Evolutionary conservation across 2,329 filamentous ascomycete species (phyloP).

Genomic region (Rutstroemia sp.): DNA sequence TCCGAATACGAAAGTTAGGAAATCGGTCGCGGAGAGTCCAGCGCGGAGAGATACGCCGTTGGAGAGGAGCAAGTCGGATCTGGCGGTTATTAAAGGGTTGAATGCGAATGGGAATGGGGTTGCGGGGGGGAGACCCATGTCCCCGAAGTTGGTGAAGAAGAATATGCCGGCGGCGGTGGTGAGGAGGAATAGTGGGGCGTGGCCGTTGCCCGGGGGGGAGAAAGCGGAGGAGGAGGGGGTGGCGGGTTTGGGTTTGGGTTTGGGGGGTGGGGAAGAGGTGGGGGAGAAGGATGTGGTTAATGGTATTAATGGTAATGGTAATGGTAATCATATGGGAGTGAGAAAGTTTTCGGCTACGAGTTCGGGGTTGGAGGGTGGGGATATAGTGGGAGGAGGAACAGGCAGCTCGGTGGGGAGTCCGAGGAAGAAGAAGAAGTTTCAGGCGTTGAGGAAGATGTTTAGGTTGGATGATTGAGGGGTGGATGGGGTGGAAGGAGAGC

Average conservation of each 20-base stretch:
- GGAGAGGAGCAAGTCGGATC: conserved; percentile 49
- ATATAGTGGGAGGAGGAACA: conserved; percentile 5
- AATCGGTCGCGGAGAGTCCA: conserved; percentile 47
- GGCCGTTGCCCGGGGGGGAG: conserved; percentile 36
- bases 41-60: conserved; percentile 55
- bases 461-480: conserved; percentile 42
- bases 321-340: conserved; percentile 17
- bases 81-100: conserved; percentile 22
- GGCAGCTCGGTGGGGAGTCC: conserved; percentile 6
- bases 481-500: neutral
- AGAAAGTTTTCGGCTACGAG: conserved; percentile 25
- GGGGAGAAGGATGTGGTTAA: conserved; percentile 8
- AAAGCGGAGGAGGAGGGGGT: conserved; percentile 17
- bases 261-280: conserved; percentile 1
- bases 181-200: conserved; percentile 36
- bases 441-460: conserved; percentile 58
- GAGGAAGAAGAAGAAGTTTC: conserved; percentile 61
- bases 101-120: neutral
- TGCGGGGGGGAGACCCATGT: neutral
- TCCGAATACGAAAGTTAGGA: conserved; percentile 43
- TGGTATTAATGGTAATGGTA: conserved; percentile 10
- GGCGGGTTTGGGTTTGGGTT: conserved; percentile 17
- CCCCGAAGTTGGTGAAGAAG: conserved; percentile 41
- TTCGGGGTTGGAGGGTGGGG: conserved; percentile 11
- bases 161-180: conserved; percentile 26